A percentile compares a stretch with the other conserved stretches of the same genome.
phyloP scores from a whole-genome alignment of 352 stramenopile genomes.

The Phytophthora macrochlamydospora region DNA sequence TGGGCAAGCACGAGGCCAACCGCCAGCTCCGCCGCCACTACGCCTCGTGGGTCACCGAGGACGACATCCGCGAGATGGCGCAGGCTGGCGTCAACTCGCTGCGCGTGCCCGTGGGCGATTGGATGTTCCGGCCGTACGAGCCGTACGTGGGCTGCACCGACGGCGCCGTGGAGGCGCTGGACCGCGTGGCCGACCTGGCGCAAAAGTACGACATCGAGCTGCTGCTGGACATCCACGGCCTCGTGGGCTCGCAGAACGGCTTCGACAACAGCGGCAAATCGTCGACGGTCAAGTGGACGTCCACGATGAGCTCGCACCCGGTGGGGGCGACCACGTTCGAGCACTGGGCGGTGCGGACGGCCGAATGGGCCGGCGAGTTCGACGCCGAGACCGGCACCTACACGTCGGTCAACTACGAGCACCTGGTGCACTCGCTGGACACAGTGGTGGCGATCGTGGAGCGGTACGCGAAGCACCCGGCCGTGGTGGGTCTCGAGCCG shows the following conservation, averaged over 20 bases:
- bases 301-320: slow-evolving; percentile 12
- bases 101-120: slow-evolving; percentile 82
- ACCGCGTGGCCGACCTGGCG: slow-evolving; percentile 84
- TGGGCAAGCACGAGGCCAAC: slow-evolving; percentile 91
- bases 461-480: slow-evolving; percentile 82
- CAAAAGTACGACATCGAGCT: slow-evolving; percentile 87
- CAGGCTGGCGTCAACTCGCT: slow-evolving; percentile 4
- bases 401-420: slow-evolving; percentile 88
- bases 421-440: slow-evolving; percentile 89
- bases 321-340: slow-evolving; percentile 1
- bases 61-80: slow-evolving; percentile 84
- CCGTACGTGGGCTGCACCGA: slow-evolving; percentile 93
- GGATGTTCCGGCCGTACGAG: slow-evolving; percentile 94
- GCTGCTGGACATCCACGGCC: slow-evolving; percentile 92
- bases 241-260: slow-evolving; percentile 93
- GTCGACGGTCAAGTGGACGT: slow-evolving; percentile 38
- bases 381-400: slow-evolving; percentile 83
- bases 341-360: slow-evolving; percentile 55
- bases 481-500: slow-evolving; percentile 91
- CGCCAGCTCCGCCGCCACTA: slow-evolving; percentile 92
- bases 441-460: slow-evolving; percentile 90
- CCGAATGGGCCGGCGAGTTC: slow-evolving; percentile 91
- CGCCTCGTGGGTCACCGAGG: slow-evolving; percentile 93
- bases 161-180: slow-evolving; percentile 89
- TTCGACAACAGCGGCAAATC: slow-evolving; percentile 94